Conservation (phyloP, 2,329 filamentous ascomycete genomes). For the Exophiala alcalophila region DNA sequence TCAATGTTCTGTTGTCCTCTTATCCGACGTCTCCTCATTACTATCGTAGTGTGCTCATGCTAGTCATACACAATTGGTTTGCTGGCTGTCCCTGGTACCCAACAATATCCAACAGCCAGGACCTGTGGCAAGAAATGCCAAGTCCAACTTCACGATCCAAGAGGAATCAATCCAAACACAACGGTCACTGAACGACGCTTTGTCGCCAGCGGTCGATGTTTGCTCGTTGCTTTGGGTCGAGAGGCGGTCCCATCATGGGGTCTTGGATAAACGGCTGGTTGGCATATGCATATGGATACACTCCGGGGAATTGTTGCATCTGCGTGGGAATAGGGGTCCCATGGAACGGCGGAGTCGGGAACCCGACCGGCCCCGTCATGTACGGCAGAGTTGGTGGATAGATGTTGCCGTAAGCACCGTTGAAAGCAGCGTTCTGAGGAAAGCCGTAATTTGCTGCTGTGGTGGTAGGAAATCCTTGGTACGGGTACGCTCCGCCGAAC, state of each 20-base stretch:
- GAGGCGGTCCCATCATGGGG: constrained; percentile 35
- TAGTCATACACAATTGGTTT: constrained; percentile 14
- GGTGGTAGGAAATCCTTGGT: constrained; percentile 2
- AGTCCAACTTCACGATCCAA: constrained; percentile 2
- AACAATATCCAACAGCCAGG: not conserved
- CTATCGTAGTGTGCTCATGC: constrained; percentile 13
- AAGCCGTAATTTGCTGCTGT: constrained; percentile 13
- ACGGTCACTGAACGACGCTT: constrained; percentile 22
- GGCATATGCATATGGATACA: constrained; percentile 20
- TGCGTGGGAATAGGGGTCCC: constrained; percentile 25
- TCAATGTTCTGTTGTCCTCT: too few species aligned
- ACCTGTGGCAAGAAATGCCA: not conserved
- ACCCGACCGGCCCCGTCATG: constrained; percentile 10
- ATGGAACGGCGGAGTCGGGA: constrained; percentile 5
- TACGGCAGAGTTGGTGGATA: constrained; percentile 16
- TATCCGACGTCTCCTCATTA: too few species aligned
- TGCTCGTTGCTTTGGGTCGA: constrained; percentile 52
- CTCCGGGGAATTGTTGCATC: constrained; percentile 17
- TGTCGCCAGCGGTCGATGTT: constrained; percentile 60
- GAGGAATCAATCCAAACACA: not conserved
- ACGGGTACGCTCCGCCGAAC: constrained; percentile 1
- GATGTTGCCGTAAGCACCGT: constrained; percentile 12
- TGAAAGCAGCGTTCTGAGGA: constrained; percentile 12
- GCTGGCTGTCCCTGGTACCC: not conserved
- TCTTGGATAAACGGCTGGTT: constrained; percentile 22